Percentiles rank a stretch among this genome's conserved stretches.
phyloP scores from a whole-genome alignment of 108 stramenopile species.

The Cyclotella sp. region DNA sequence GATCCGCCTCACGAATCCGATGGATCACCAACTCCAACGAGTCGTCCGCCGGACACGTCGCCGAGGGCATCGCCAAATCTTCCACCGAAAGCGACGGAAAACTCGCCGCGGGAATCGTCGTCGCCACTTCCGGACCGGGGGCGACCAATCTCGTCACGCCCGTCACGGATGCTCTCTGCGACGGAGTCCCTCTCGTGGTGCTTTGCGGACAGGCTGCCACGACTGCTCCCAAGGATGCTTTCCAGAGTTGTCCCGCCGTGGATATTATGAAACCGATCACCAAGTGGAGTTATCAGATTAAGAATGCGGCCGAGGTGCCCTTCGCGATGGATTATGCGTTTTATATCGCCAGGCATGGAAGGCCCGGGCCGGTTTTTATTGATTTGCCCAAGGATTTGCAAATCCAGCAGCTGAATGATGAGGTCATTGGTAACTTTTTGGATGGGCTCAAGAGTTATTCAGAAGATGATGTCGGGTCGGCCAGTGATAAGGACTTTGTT shows the following conservation, averaged over 20 bases:
- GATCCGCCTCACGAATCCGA: constrained; percentile 60
- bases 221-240: constrained; percentile 82
- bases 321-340: constrained; percentile 93
- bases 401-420: constrained; percentile 76
- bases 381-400: constrained; percentile 95
- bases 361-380: constrained; percentile 93
- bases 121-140: constrained; percentile 94
- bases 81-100: constrained; percentile 68
- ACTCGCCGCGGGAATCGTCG: constrained; percentile 83
- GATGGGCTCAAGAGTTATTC: constrained; percentile 42
- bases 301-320: constrained; percentile 87
- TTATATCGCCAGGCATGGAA: constrained; percentile 84
- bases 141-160: constrained; percentile 92
- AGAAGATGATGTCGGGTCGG: constrained; percentile 15
- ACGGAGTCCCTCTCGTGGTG: constrained; percentile 90
- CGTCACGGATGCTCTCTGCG: constrained; percentile 88
- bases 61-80: constrained; percentile 90
- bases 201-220: constrained; percentile 92
- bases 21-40: constrained; percentile 95
- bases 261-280: constrained; percentile 85
- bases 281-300: constrained; percentile 93
- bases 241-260: constrained; percentile 86
- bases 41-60: constrained; percentile 82
- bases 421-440: constrained; percentile 70
- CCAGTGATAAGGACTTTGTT: constrained; percentile 54